These are phyloP conservation scores for Nannizzia gypsea DNA, from an alignment of 2,329 filamentous ascomycete genomes.

Conservation along the genomic window DNA sequence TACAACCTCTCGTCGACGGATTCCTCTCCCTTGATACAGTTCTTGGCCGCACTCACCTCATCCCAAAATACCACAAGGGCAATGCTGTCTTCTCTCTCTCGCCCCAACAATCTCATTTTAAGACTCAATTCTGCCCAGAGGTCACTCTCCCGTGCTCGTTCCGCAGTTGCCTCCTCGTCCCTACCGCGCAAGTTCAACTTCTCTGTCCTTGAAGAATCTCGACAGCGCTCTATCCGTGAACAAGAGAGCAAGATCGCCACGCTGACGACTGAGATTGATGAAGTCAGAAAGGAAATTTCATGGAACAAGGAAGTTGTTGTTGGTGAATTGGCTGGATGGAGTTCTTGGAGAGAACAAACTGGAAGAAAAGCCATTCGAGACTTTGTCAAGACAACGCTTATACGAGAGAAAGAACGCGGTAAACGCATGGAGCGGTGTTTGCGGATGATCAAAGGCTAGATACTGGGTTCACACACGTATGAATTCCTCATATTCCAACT, in stretches of 20 bases:
- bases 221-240: constrained; percentile 70
- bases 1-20: constrained; percentile 50
- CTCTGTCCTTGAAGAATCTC: constrained; percentile 63
- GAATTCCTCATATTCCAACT: neutral
- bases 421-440: constrained; percentile 72
- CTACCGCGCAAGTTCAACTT: constrained; percentile 38
- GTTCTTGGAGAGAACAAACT: constrained; percentile 71
- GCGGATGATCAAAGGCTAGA: constrained; percentile 42
- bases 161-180: constrained; percentile 54
- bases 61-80: constrained; percentile 77
- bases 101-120: constrained; percentile 65
- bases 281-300: constrained; percentile 67
- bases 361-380: constrained; percentile 63
- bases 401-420: constrained; percentile 65
- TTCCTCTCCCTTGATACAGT: constrained; percentile 57
- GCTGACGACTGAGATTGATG: constrained; percentile 56
- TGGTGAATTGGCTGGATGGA: constrained; percentile 83
- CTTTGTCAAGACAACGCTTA: constrained; percentile 65
- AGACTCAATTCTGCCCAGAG: constrained; percentile 64
- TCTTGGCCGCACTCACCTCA: constrained; percentile 65
- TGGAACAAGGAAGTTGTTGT: constrained; percentile 94
- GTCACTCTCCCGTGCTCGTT: constrained; percentile 64
- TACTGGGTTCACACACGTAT: neutral
- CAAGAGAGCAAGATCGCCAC: constrained; percentile 67
- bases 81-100: constrained; percentile 64